Percentiles rank a stretch among this genome's conserved stretches.
These are phyloP conservation scores for Ophiostoma tasmaniense DNA, from an alignment of 2,329 filamentous ascomycete species.

Conservation along the genomic window DNA sequence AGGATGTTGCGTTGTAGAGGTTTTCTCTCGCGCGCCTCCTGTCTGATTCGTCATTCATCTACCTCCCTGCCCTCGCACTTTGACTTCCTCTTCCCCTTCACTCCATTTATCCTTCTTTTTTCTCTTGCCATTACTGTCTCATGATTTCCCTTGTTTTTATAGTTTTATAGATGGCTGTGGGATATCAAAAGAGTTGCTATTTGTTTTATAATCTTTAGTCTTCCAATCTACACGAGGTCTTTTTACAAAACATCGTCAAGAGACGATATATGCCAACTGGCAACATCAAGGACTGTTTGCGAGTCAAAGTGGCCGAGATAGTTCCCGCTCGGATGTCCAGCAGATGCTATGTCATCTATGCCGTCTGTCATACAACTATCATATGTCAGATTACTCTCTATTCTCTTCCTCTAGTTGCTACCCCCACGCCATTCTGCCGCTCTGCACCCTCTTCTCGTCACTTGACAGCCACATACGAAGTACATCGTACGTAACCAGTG, in stretches of 20 bases:
- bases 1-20: constrained; percentile 50
- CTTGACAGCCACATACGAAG: not conserved
- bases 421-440: not conserved
- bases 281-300: not conserved
- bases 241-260: no score
- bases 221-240: not conserved
- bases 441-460: not conserved
- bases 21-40: not conserved
- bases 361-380: no score
- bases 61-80: not conserved
- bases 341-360: no score
- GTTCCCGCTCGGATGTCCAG: not conserved
- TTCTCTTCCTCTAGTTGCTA: not conserved
- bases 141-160: not conserved
- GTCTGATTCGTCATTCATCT: no score
- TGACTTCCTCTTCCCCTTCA: not conserved
- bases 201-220: not conserved
- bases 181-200: not conserved
- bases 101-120: not conserved
- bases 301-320: not conserved
- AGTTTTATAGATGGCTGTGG: constrained; percentile 4
- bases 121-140: not conserved
- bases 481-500: not conserved
- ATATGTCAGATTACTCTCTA: no score
- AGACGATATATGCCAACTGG: not conserved